Conservation (phyloP, 345 rosid genomes). For the Barbarea vulgaris region DNA sequence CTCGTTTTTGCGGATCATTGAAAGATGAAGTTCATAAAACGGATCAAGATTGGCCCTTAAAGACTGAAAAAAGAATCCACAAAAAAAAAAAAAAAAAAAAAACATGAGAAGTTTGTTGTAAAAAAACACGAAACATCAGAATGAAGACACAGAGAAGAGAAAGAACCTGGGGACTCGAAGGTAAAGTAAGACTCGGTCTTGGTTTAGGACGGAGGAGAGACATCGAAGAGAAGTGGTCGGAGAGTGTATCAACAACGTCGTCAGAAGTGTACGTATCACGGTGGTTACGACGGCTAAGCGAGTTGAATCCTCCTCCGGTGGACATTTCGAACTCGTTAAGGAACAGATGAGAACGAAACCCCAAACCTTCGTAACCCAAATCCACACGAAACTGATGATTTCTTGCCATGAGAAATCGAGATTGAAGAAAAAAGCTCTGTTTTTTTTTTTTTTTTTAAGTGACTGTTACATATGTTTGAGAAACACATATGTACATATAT, state of each 20-base stretch:
- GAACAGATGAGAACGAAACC: background rate
- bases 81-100: background rate
- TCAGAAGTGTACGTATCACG: background rate
- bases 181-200: background rate
- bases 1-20: constrained; percentile 4
- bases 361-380: background rate
- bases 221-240: constrained; percentile 14
- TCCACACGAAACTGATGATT: background rate
- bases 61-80: constrained; percentile 5
- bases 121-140: background rate
- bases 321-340: background rate
- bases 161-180: background rate
- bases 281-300: constrained; percentile 2
- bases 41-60: constrained; percentile 2
- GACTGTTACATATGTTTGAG: background rate
- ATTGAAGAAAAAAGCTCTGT: background rate
- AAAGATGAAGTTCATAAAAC: background rate
- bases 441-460: background rate
- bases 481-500: background rate
- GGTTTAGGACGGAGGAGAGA: constrained; percentile 15
- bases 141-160: background rate
- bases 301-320: background rate
- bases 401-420: constrained; percentile 10
- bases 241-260: background rate
- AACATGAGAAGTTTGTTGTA: background rate